phyloP scores from a whole-genome alignment of 208 protist genomes.

The Acanthamoeba culbertsoni region DNA sequence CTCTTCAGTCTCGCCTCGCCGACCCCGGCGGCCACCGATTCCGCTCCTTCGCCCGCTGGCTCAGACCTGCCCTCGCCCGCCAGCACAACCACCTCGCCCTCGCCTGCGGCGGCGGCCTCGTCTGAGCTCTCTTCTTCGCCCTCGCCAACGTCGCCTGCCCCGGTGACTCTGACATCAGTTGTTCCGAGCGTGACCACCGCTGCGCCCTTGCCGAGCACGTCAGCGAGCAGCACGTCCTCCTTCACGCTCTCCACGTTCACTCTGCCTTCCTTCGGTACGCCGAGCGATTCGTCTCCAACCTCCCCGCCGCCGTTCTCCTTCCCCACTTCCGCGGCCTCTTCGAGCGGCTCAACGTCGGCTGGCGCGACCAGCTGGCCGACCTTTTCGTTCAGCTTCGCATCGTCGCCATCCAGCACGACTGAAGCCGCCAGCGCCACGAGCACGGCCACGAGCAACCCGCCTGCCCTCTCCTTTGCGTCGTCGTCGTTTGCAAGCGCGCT shows the following conservation, averaged over 20 bases:
- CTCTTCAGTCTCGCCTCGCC: background rate
- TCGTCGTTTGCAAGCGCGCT: background rate
- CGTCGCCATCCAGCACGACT: background rate
- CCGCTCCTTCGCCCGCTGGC: background rate
- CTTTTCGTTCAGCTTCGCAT: constrained; percentile 5
- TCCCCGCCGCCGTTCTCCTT: background rate
- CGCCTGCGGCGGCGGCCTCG: background rate
- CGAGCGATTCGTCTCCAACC: background rate
- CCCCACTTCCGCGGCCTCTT: background rate
- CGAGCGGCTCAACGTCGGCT: background rate
- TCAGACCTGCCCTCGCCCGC: too few relatives aligned
- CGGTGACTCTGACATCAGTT: too few relatives aligned
- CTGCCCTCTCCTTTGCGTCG: background rate
- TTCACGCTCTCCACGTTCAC: background rate
- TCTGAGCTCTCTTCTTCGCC: background rate
- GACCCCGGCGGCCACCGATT: background rate
- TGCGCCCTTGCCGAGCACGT: too few relatives aligned
- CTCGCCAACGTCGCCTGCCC: background rate
- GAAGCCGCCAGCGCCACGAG: background rate
- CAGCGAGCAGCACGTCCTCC: too few relatives aligned
- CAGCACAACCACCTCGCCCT: too few relatives aligned
- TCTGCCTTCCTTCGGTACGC: background rate
- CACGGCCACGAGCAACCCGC: background rate
- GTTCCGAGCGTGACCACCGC: too few relatives aligned
- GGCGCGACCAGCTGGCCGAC: background rate